Percentiles rank a stretch among this genome's conserved stretches.
Conservation (phyloP, 2,329 filamentous ascomycete species). For the Sporothrix mexicana region DNA sequence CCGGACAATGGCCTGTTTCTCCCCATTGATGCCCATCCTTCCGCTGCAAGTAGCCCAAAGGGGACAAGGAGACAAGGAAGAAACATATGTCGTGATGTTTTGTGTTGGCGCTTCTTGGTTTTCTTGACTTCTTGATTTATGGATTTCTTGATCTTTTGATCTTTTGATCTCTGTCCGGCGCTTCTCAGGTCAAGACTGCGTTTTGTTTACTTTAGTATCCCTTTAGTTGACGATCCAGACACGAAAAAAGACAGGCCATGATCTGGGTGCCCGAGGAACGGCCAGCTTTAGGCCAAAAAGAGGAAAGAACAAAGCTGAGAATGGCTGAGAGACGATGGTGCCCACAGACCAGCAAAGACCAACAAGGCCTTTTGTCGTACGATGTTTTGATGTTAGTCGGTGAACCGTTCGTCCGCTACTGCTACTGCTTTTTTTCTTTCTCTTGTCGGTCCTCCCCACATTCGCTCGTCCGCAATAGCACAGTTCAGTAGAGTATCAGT, state of each 20-base stretch:
- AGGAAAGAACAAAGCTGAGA: not conserved
- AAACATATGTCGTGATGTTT: slow-evolving; percentile 6
- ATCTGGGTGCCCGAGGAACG: not conserved
- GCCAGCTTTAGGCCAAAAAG: not conserved
- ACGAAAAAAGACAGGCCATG: not conserved
- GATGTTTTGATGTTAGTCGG: not conserved
- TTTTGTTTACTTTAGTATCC: not conserved
- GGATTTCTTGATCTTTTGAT: too few species aligned
- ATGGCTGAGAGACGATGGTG: not conserved
- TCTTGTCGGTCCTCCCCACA: not conserved
- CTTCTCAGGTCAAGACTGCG: not conserved
- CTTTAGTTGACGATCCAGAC: not conserved
- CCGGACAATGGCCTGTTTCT: not conserved
- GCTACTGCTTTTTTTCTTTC: too few species aligned
- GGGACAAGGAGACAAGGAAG: not conserved
- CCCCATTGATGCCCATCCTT: not conserved
- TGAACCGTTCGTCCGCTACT: not conserved
- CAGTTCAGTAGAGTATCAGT: not conserved
- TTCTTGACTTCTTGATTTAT: not conserved
- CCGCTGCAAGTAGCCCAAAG: not conserved
- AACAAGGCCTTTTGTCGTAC: not conserved
- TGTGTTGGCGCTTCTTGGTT: not conserved
- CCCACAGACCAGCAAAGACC: not conserved
- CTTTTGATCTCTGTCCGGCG: not conserved
- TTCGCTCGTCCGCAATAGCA: not conserved